These are phyloP conservation scores for Ceratobasidium sp. DNA, from an alignment of 1,284 basidiomycete genomes.

Conservation along the genomic window DNA sequence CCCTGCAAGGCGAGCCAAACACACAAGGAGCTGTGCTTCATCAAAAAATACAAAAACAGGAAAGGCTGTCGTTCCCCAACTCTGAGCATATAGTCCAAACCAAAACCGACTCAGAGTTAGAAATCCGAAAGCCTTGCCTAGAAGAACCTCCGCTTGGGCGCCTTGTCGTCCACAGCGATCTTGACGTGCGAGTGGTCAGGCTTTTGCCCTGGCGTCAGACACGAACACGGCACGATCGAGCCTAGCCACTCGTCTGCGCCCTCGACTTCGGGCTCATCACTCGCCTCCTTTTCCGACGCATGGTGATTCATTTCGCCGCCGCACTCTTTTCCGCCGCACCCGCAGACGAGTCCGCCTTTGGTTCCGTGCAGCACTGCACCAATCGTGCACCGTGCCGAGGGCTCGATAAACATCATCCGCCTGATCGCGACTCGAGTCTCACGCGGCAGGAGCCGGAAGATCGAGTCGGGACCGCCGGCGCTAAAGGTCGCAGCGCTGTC, in stretches of 20 bases:
- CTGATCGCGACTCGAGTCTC: slow-evolving; percentile 88
- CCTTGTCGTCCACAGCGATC: slow-evolving; percentile 73
- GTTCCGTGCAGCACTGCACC: slow-evolving; percentile 90
- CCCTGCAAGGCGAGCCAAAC: neutral
- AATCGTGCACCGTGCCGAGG: slow-evolving; percentile 86
- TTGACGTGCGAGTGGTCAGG: slow-evolving; percentile 69
- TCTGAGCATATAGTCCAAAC: slow-evolving; percentile 13
- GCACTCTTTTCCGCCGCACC: slow-evolving; percentile 62
- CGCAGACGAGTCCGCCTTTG: slow-evolving; percentile 77
- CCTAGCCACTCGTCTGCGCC: slow-evolving; percentile 81
- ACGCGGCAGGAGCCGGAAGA: slow-evolving; percentile 95
- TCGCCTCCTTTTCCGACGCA: slow-evolving; percentile 51
- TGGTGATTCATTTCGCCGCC: slow-evolving; percentile 55
- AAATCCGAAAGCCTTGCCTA: slow-evolving; percentile 15
- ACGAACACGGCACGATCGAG: slow-evolving; percentile 73
- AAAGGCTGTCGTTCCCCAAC: slow-evolving; percentile 4
- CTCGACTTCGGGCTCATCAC: slow-evolving; percentile 55
- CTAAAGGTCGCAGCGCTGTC: slow-evolving; percentile 71
- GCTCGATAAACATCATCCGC: slow-evolving; percentile 94
- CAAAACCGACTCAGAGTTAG: slow-evolving; percentile 13
- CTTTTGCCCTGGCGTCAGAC: slow-evolving; percentile 54
- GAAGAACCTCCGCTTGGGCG: slow-evolving; percentile 63
- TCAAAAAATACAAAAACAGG: slow-evolving; percentile 7
- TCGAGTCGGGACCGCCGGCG: slow-evolving; percentile 88
- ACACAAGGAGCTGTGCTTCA: neutral